A percentile compares a stretch with the other conserved stretches of the same genome.
Conservation (phyloP, 2,329 filamentous ascomycete species). For the Bimuria novae-zelandiae region DNA sequence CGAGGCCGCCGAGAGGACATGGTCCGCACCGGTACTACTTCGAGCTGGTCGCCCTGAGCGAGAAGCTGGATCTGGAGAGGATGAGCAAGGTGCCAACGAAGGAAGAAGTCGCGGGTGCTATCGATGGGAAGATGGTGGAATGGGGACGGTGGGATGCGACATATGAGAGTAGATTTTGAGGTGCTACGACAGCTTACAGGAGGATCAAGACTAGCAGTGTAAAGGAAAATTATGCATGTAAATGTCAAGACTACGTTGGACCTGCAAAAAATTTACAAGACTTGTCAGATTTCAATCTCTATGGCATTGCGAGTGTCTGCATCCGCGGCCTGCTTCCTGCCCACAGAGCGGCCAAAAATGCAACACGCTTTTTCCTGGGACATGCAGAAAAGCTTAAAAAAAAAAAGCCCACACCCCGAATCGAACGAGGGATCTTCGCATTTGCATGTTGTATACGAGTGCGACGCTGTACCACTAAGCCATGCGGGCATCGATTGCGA, state of each 20-base stretch:
- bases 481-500: no score
- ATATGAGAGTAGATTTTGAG: constrained; percentile 52
- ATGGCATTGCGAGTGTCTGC: no score
- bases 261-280: no score
- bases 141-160: constrained; percentile 57
- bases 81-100: constrained; percentile 48
- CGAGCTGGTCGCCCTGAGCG: constrained; percentile 54
- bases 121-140: constrained; percentile 54
- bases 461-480: constrained; percentile 10
- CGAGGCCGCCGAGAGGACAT: constrained; percentile 56
- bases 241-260: no score
- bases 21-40: constrained; percentile 60
- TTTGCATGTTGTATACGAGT: constrained; percentile 5
- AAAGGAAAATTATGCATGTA: no score
- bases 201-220: no score
- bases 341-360: no score
- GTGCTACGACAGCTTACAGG: no score
- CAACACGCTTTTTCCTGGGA: background rate
- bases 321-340: no score
- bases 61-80: constrained; percentile 47
- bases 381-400: background rate
- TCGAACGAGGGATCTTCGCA: constrained; percentile 8
- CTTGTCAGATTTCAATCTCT: no score
- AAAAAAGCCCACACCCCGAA: constrained; percentile 7
- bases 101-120: constrained; percentile 50